Evolutionary conservation across 495 filamentous ascomycete species (phyloP), one percentile per base, ranked within the genome.

Genomic region (Corynascus novoguineensis): DNA sequence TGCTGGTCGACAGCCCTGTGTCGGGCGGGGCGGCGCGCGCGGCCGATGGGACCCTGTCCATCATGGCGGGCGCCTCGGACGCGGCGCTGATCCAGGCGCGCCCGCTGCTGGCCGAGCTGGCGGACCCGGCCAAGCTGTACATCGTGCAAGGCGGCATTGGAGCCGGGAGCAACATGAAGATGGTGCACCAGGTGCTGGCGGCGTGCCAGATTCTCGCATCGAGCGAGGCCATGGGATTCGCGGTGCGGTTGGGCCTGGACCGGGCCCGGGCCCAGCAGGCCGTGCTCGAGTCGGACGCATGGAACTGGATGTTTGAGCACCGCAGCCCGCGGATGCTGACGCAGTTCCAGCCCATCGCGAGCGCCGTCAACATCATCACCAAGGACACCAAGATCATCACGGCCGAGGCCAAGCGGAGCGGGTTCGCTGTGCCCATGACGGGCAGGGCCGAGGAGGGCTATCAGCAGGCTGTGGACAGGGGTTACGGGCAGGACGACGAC

Each of bases 361-460:
- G 83, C 64, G 88, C 88, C 2, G 65, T 90, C 61, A 81, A 77
- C 27, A 92, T 92, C 64, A 92, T 93, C 55, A 64, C 86, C 27
- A 93, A 93, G 72, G 89, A 93, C 72, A 83, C 85, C 47, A 77
- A 82, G 15, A 93, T 93, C 67, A 88, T 93, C 61, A 90, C 86
- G 22, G 79, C 81, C 15, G 85, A 82, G 47, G 84, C 82, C 8
- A 73, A 86, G 32, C 68, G 80, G 49, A 65, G 73, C 37, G 70
- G 74, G 10, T 89, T 88, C 65, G 80, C 85, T 0, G 80, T 82
- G n/a, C 85, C 86, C n/a, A 77, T 93, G 61, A 79, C 81, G 42
- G 80, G 79, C n/a, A 78, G 76, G 0, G 85, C 87, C 8, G 87
- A 90, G 67, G 84, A 89, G 67, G 76, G 84, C 19, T 90, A 89